These are phyloP conservation scores for Metschnikowia dekortorum DNA, from an alignment of 805 yeast species.

Conservation along the genomic window DNA sequence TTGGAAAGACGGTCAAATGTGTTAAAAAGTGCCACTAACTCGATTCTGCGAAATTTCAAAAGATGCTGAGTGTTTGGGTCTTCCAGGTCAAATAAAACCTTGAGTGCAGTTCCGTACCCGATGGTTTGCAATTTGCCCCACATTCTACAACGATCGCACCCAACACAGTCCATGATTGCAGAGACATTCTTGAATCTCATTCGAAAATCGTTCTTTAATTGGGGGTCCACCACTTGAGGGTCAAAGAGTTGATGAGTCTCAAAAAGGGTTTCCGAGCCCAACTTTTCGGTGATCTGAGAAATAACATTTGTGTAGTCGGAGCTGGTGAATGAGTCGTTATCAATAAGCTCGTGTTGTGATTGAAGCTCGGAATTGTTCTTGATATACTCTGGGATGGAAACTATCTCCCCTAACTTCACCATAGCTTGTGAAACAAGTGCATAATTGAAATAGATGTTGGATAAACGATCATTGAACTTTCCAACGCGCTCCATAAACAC, in stretches of 20 bases:
- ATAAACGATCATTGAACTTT: slow-evolving; percentile 77
- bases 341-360: slow-evolving; percentile 26
- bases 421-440: slow-evolving; percentile 82
- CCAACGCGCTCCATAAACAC: slow-evolving; percentile 90
- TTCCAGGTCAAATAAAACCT: slow-evolving; percentile 75
- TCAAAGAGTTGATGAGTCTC: slow-evolving; percentile 45
- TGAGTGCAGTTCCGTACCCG: slow-evolving; percentile 96
- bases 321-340: slow-evolving; percentile 35
- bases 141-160: slow-evolving; percentile 93
- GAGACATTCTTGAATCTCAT: slow-evolving; percentile 84
- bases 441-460: slow-evolving; percentile 88
- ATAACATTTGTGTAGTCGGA: slow-evolving; percentile 10
- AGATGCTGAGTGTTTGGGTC: slow-evolving; percentile 50
- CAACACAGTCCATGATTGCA: slow-evolving; percentile 95
- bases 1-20: slow-evolving; percentile 90
- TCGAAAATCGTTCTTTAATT: slow-evolving; percentile 80
- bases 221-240: slow-evolving; percentile 40
- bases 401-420: slow-evolving; percentile 46
- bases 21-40: slow-evolving; percentile 84
- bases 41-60: slow-evolving; percentile 66
- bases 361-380: slow-evolving; percentile 21
- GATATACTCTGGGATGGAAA: slow-evolving; percentile 26
- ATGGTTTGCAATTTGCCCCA: slow-evolving; percentile 98
- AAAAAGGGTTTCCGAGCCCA: slow-evolving; percentile 35
- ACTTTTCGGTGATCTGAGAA: slow-evolving; percentile 7